Conservation (phyloP, 768 basidiomycete genomes). For the Boletus coccyginus region DNA sequence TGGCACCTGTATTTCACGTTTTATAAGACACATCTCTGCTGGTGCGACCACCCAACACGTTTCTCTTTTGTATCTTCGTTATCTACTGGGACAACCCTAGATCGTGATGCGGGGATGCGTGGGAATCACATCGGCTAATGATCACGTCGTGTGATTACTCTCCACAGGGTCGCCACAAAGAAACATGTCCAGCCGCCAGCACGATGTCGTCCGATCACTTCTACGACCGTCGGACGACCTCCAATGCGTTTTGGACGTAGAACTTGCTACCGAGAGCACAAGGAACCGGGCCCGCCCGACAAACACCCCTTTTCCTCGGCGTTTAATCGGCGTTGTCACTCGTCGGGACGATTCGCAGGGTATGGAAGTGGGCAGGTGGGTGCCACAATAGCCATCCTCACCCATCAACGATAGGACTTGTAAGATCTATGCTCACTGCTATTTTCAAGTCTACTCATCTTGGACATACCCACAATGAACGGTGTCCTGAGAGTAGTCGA, state of each 20-base stretch:
- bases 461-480: background rate
- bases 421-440: conserved; percentile 1
- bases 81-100: background rate
- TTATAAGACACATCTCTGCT: background rate
- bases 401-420: too few species aligned
- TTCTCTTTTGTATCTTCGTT: background rate
- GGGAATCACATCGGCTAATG: conserved; percentile 14
- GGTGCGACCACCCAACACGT: background rate
- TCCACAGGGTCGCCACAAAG: background rate
- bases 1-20: background rate
- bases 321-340: conserved; percentile 44
- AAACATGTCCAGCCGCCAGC: conserved; percentile 11
- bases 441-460: conserved; percentile 19
- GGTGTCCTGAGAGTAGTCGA: conserved; percentile 5
- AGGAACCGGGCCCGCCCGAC: background rate
- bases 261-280: conserved; percentile 14
- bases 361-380: conserved; percentile 56
- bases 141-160: conserved; percentile 9
- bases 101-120: conserved; percentile 28
- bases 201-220: conserved; percentile 18
- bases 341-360: conserved; percentile 43
- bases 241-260: conserved; percentile 42
- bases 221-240: conserved; percentile 46
- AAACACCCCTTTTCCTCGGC: background rate
- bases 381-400: background rate